Conservation (phyloP, 176 grass and related monocot genomes). For the Zizania latifolia region DNA sequence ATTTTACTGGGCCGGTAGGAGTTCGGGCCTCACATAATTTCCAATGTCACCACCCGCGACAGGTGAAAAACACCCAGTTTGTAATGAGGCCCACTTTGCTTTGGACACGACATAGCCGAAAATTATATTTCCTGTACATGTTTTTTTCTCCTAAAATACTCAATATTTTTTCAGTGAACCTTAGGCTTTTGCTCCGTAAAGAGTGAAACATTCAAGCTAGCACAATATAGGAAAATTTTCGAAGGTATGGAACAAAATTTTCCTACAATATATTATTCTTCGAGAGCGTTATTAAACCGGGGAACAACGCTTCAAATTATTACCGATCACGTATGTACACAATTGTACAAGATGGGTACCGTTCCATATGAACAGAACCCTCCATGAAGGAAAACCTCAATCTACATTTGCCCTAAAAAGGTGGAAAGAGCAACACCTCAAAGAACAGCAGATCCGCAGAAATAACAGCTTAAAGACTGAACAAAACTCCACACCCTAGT, state of each 20-base stretch:
- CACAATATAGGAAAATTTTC: too few relatives aligned
- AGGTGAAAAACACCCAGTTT: background rate
- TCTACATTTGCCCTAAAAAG: conserved; percentile 27
- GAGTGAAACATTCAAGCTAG: too few relatives aligned
- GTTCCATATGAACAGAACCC: background rate
- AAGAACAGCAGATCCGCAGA: background rate
- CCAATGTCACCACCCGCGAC: too few relatives aligned
- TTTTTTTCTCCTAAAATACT: too few relatives aligned
- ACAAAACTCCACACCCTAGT: conserved; percentile 7
- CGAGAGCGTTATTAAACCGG: background rate
- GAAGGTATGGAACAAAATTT: too few relatives aligned
- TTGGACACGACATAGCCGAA: background rate
- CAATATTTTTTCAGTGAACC: too few relatives aligned
- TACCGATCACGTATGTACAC: conserved; percentile 17
- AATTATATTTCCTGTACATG: background rate
- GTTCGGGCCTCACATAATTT: background rate
- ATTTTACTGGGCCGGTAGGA: too few relatives aligned
- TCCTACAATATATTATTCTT: too few relatives aligned
- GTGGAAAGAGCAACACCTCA: background rate
- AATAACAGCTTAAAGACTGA: background rate
- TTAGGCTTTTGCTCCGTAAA: too few relatives aligned
- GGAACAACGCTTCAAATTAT: background rate
- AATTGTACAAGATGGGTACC: conserved; percentile 17
- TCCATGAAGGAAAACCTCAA: conserved; percentile 11
- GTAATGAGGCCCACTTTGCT: background rate